Base-by-base conservation (phyloP, 2,329 filamentous ascomycete species). In the Sclerotinia nivalis region DNA sequence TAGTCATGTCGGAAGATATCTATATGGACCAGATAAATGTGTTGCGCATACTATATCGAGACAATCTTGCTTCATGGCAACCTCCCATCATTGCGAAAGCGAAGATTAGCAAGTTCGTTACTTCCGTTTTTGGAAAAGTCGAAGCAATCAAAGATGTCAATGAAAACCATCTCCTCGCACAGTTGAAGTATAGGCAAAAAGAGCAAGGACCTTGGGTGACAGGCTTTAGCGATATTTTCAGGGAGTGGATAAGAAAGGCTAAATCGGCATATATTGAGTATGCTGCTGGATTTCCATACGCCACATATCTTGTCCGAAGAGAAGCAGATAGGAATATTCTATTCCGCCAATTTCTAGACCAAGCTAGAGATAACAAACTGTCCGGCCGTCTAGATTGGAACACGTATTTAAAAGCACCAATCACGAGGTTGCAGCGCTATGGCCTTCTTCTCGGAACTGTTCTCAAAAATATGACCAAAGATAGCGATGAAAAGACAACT, bases 241-340 rank as follows among this genome's bases (percentile, higher is more conserved):
- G 96, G 70, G 96, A 99, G 81, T 99, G 96, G 96, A 97, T 98
- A 72, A 88, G 96, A 73, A 98, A 97, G 80, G 96, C 96, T 45
- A 93, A 91, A 79, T 84, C 86, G 2, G 91, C 93, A 15, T 99
- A 98, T 78, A 89, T 97, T 71, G 93, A 97, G 70, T 99, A 98
- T 79, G 95, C 95, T 52, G 90, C 91, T 1, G 89, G 89, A 0
- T 98, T 96, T 75, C 95, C 95, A 0, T 89, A 90, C 70, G 95
- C 96, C 1, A 90, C 89, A 50, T 94, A 92, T 78, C 84, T 94
- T 67, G 88, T 99, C 25, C 90, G 93, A 67, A 91, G 91, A 77
- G 96, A 99, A 80, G 85, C 90, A 0, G 90, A 94, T 60, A 88
- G 90, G 69, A 99, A 99, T 75, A 84, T 96, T 47, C 83, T 95